Evolutionary conservation across 83 land plant genomes (phyloP).

Genomic region (Picea abies): DNA sequence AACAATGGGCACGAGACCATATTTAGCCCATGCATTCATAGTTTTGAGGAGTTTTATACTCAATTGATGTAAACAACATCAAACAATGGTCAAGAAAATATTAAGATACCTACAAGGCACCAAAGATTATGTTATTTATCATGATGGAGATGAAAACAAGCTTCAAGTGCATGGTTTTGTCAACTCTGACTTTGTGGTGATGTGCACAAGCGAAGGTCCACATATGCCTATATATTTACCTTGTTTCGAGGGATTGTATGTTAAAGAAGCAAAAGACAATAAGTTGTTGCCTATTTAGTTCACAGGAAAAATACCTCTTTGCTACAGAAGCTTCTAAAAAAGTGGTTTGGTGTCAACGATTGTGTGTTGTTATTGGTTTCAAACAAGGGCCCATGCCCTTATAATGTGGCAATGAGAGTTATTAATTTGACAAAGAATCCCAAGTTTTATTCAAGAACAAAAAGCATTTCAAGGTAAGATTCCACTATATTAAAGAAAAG

Average conservation of each 20-base stretch:
- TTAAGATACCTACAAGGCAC: background rate
- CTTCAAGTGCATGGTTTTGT: background rate
- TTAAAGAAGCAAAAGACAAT: background rate
- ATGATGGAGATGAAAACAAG: no score
- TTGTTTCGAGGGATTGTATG: background rate
- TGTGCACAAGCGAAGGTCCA: background rate
- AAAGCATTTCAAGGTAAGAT: no score
- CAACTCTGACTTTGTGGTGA: background rate
- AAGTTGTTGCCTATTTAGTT: background rate
- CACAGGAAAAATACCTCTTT: background rate
- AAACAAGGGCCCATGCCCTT: background rate
- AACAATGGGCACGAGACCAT: background rate
- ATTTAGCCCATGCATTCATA: no score
- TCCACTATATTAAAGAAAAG: background rate
- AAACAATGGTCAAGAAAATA: background rate
- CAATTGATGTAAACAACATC: no score
- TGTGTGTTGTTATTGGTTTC: background rate
- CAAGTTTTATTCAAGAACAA: no score
- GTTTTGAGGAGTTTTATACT: no score
- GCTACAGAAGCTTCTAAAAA: background rate
- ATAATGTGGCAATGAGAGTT: background rate
- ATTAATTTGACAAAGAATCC: background rate
- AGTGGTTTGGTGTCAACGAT: background rate
- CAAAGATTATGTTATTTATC: no score
- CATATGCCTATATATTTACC: background rate